Evolutionary conservation across 1,139 yeast genomes (phyloP).

Genomic region (Nadsonia starkeyi-henricii): DNA sequence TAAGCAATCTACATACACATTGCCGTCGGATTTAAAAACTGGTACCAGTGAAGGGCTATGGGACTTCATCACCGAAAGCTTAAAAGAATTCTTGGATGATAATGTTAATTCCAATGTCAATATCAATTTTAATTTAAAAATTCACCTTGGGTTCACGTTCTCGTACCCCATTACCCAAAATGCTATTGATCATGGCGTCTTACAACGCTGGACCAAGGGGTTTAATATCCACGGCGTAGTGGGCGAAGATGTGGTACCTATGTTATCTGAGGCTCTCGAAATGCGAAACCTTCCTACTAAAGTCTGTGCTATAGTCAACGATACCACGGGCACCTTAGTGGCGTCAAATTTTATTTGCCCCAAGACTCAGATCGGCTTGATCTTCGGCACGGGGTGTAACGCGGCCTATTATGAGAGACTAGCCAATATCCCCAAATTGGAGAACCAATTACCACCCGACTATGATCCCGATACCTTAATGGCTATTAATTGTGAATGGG

Average conservation of each 20-base stretch:
- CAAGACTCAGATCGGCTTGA: conserved; percentile 82
- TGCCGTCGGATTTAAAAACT: conserved; percentile 66
- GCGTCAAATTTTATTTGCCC: conserved; percentile 91
- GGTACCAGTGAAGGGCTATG: conserved; percentile 63
- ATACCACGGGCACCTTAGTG: conserved; percentile 92
- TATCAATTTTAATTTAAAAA: conserved; percentile 7
- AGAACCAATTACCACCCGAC: conserved; percentile 54
- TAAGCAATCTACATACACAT: conserved; percentile 65
- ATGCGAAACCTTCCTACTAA: conserved; percentile 57
- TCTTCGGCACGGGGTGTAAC: conserved; percentile 96
- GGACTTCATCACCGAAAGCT: conserved; percentile 72
- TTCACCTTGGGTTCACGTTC: conserved; percentile 91
- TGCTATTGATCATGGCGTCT: conserved; percentile 69
- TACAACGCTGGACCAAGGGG: conserved; percentile 98
- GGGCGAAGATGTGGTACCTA: conserved; percentile 86
- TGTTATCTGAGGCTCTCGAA: conserved; percentile 65
- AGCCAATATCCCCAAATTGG: conserved; percentile 65
- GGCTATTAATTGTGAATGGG: conserved; percentile 98
- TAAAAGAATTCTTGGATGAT: conserved; percentile 46
- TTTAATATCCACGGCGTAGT: conserved; percentile 89
- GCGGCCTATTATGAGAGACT: conserved; percentile 84
- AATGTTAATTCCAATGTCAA: no score
- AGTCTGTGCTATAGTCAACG: conserved; percentile 88
- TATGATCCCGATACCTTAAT: conserved; percentile 52
- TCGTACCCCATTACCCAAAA: conserved; percentile 83